Conservation (phyloP, 805 yeast genomes). For the Candida ortonii region DNA sequence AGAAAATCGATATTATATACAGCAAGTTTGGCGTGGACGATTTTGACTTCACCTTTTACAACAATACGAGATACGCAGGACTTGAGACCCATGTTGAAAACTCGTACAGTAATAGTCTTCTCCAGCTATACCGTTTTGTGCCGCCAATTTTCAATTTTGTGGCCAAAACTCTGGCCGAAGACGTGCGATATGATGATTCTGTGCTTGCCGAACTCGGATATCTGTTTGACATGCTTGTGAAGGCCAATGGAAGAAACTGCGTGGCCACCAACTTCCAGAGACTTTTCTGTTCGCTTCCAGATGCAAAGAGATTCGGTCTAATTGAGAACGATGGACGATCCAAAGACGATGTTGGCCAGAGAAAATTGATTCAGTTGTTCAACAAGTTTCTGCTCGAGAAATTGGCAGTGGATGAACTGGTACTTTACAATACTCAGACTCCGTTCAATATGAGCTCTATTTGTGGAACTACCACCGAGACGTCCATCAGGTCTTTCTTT, state of each 20-base stretch:
- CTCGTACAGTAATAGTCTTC: constrained; percentile 69
- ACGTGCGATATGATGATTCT: constrained; percentile 45
- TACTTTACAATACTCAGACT: constrained; percentile 24
- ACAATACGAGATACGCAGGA: constrained; percentile 72
- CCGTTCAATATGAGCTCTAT: constrained; percentile 27
- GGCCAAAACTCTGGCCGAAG: constrained; percentile 52
- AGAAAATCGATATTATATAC: constrained; percentile 71
- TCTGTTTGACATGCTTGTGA: constrained; percentile 84
- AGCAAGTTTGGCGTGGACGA: constrained; percentile 91
- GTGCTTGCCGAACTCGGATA: constrained; percentile 82
- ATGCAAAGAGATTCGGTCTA: constrained; percentile 52
- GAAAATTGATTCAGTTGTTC: constrained; percentile 49
- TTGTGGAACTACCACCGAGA: constrained; percentile 43
- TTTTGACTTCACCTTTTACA: constrained; percentile 86
- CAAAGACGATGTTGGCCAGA: constrained; percentile 42
- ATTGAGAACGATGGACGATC: constrained; percentile 47
- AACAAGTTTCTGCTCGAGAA: constrained; percentile 56
- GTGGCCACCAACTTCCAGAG: constrained; percentile 77
- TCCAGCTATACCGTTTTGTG: constrained; percentile 77
- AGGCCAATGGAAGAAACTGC: constrained; percentile 76
- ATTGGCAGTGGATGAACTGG: constrained; percentile 48
- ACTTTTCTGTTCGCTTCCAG: constrained; percentile 44
- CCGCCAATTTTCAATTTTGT: constrained; percentile 70
- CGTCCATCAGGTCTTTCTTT: constrained; percentile 39
- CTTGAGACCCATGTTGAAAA: constrained; percentile 85